phyloP scores from a whole-genome alignment of 1,139 yeast genomes.

The Pichia norvegensis region DNA sequence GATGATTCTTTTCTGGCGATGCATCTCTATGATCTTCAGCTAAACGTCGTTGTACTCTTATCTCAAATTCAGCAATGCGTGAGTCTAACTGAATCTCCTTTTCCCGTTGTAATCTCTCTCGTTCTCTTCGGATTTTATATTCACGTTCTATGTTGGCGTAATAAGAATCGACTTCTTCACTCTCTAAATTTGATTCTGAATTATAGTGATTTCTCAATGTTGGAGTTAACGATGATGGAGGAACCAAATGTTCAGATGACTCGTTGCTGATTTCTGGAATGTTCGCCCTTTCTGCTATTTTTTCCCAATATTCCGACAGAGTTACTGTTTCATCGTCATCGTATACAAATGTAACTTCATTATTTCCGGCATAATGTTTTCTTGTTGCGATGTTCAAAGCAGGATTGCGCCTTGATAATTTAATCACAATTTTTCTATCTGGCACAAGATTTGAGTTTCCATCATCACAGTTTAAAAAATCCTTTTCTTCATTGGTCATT shows the following conservation, averaged over 20 bases:
- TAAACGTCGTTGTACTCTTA: neutral
- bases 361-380: conserved; percentile 16
- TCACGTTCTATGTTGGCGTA: conserved; percentile 23
- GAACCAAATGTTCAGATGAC: neutral
- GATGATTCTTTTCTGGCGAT: neutral
- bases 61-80: neutral
- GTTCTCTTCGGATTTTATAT: conserved; percentile 17
- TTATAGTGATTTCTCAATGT: conserved; percentile 8
- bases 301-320: conserved; percentile 21
- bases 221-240: conserved; percentile 1
- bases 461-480: too few relatives aligned
- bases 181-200: conserved; percentile 18
- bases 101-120: conserved; percentile 12
- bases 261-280: conserved; percentile 9
- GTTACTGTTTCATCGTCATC: conserved; percentile 14
- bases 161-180: conserved; percentile 22
- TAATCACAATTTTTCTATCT: conserved; percentile 3
- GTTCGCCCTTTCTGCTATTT: conserved; percentile 24
- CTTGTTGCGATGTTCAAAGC: conserved; percentile 15
- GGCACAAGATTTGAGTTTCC: neutral
- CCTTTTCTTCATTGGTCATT: neutral
- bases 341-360: conserved; percentile 13
- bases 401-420: conserved; percentile 11
- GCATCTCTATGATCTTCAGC: neutral
- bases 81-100: conserved; percentile 7